phyloP scores from a whole-genome alignment of 257 asterid genomes.

The Dorcoceras hygrometricum region DNA sequence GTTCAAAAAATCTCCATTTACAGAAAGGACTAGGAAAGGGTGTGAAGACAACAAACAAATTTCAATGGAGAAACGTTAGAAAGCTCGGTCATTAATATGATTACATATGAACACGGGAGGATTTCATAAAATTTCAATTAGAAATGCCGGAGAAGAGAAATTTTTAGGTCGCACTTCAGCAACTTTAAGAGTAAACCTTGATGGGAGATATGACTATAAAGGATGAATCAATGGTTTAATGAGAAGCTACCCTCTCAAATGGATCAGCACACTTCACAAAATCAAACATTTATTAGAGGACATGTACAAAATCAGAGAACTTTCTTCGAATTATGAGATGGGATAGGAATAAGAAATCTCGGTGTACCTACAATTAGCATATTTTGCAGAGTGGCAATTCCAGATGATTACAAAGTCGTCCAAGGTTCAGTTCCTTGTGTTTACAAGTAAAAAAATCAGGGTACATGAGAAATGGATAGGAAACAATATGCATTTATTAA shows the following conservation, averaged over 20 bases:
- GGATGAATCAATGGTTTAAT: background rate
- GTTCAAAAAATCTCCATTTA: too few species aligned
- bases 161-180: too few species aligned
- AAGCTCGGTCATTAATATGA: too few species aligned
- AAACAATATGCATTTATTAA: slow-evolving; percentile 16
- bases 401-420: background rate
- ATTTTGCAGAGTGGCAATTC: background rate
- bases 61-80: too few species aligned
- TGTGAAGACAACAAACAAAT: too few species aligned
- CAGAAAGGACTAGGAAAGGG: too few species aligned
- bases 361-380: background rate
- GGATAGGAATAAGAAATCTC: background rate
- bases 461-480: background rate
- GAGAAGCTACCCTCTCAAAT: background rate
- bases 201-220: background rate
- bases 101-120: too few species aligned
- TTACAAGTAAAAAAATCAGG: background rate
- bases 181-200: too few species aligned
- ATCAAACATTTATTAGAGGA: background rate
- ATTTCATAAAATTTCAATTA: too few species aligned
- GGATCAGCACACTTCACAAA: background rate
- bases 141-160: too few species aligned
- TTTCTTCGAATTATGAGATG: background rate
- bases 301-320: background rate
- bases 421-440: background rate